Evolutionary conservation across 2,329 filamentous ascomycete species (phyloP), one percentile per base, ranked within the genome.

Genomic region (Alternaria rosae): DNA sequence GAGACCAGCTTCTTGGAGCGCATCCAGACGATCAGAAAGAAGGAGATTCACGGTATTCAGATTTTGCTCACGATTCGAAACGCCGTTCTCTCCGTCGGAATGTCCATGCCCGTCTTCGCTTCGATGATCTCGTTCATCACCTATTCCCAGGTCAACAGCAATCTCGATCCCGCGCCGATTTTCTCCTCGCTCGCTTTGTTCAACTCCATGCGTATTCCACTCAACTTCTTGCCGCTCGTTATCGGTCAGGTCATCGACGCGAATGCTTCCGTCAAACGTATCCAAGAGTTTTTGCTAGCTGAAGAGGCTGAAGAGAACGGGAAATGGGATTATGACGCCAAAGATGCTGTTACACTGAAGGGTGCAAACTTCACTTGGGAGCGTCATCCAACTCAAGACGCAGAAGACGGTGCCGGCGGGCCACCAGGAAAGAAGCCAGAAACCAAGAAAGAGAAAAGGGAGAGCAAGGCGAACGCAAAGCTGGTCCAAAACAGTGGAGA

Each of bases 121-220:
- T 96, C 94, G 2, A 97, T 98, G 93, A 79, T 98, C 42, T 88
- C 94, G 0, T 98, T 98, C 78, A 94, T 98, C 79, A 94, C 92
- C 0, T 89, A 86, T 69, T 85, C 85, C 1, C 78, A 88, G n/a
- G 83, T 87, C 1, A 84, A 91, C 60, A 90, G 93, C 69, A 78
- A 79, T 26, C 85, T 98, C 17, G 83, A 87, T 1, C 89, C 95
- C 0, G 92, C 93, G 0, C 84, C 89, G 23, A 87, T 98, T 35
- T 98, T 99, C 82, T 97, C 94, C 0, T 98, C 94, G 0, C 85
- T 98, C 13, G 94, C 94, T 0, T 82, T 98, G 8, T 99, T 98
- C 85, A 98, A 98, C 78, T 89, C 91, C 6, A 85, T 99, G 44
- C 89, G 95, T 43, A 88, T 97, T 78, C 95, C 95, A 1, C 86